Evolutionary conservation across 164 flowering plant species (phyloP), one percentile per base, ranked within the genome.

Genomic region (Magnolia officinalis): DNA sequence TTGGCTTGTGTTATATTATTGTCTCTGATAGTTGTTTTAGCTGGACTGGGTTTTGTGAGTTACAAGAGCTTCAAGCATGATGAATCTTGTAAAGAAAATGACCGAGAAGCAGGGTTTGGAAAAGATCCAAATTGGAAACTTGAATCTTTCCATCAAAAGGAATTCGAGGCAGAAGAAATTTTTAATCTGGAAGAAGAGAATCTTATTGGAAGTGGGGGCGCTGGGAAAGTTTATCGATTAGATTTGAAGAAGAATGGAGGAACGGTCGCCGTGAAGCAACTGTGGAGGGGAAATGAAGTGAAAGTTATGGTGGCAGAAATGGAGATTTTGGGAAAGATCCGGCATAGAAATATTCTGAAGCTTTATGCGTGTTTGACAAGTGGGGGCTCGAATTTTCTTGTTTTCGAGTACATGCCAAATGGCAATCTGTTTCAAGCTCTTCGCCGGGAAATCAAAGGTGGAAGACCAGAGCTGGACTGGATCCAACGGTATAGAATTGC

Each of bases 141-240:
- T 19, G 82, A 90, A 75, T 86, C 90, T 49, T 96, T 92, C 80
- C 93, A 92, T 77, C 89, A 79, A 59, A 72, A 86, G 61, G 92
- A 91, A 21, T 79, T 92, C n/a, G 90, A 90, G 78, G 90, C 82
- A 4, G 92, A 94, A 49, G 98, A 96, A 52, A 82, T 96, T 64
- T 87, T 85, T 52, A 79, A 83, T 29, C 70, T 94, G 81, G 89
- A 90, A 13, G 95, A 90, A 73, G 88, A 76, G 1, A 92, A 90
- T 78, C 72, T 94, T 81, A 88, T 96, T 13, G 99, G 98, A 45
- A 87, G 83, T 65, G 99, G 99, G 37, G 88, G 96, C 10, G 87
- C 94, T 0, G 99, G 99, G 67, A 94, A 84, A 82, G 99, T 96
- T 63, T 96, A 92, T 72, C 88, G 97, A 5, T 52, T 96, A 75